Evolutionary conservation across 768 basidiomycete species (phyloP).

Genomic region (Jaapia argillacea): DNA sequence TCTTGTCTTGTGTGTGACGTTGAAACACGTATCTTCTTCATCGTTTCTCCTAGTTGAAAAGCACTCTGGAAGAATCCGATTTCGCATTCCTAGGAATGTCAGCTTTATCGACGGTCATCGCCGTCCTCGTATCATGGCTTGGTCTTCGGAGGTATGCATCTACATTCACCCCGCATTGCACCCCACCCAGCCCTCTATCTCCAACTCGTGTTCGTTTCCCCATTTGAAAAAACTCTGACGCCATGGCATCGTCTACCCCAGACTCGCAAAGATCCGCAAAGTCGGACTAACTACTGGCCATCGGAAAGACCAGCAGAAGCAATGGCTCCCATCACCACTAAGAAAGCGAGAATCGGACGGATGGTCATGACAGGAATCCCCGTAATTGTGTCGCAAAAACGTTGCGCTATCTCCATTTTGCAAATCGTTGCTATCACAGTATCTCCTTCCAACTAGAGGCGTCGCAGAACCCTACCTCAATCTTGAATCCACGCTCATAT

Average conservation of each 20-base stretch:
- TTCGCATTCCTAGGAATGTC: slow-evolving; percentile 70
- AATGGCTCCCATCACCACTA: slow-evolving; percentile 13
- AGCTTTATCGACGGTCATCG: slow-evolving; percentile 43
- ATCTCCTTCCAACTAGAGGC: too few relatives aligned
- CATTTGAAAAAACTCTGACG: too few relatives aligned
- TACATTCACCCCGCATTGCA: too few relatives aligned
- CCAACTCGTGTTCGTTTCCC: too few relatives aligned
- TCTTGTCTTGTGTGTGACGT: slow-evolving; percentile 5
- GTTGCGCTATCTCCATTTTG: too few relatives aligned
- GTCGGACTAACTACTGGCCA: slow-evolving; percentile 15
- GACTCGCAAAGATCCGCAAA: slow-evolving; percentile 30
- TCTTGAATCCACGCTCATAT: too few relatives aligned
- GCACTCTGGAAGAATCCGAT: slow-evolving; percentile 60
- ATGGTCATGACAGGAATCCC: neutral
- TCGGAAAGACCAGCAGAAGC: slow-evolving; percentile 7
- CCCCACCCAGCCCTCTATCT: too few relatives aligned
- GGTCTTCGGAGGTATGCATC: slow-evolving; percentile 60
- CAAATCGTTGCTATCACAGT: too few relatives aligned
- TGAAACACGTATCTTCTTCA: slow-evolving; percentile 6
- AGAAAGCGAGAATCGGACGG: slow-evolving; percentile 2
- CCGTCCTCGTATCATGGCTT: slow-evolving; percentile 48
- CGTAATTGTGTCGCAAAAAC: too few relatives aligned
- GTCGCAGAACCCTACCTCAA: too few relatives aligned
- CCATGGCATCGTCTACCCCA: too few relatives aligned
- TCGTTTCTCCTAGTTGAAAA: slow-evolving; percentile 44